These are phyloP conservation scores for Filosporella fistucella DNA, from an alignment of 495 filamentous ascomycete genomes.

Conservation along the genomic window DNA sequence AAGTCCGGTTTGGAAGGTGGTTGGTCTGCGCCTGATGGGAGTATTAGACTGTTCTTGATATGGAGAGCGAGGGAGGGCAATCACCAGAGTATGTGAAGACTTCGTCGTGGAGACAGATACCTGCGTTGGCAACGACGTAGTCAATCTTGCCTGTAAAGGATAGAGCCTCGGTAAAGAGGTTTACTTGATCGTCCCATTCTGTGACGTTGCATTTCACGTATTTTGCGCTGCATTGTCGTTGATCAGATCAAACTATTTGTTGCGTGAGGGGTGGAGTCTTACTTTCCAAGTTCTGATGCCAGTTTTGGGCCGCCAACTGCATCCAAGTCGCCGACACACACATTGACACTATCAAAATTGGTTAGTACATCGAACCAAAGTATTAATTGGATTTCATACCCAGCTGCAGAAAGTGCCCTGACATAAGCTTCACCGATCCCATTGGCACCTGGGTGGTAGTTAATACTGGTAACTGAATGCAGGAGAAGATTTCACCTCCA, in stretches of 20 bases:
- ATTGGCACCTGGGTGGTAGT: conserved; percentile 22
- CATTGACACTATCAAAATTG: conserved; percentile 24
- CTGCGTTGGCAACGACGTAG: conserved; percentile 36
- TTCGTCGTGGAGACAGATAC: conserved; percentile 26
- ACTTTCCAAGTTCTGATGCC: conserved; percentile 12
- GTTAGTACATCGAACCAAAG: neutral
- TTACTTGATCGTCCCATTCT: conserved; percentile 27
- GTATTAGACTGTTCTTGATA: neutral
- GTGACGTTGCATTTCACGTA: conserved; percentile 30
- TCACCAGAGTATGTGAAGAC: conserved; percentile 31
- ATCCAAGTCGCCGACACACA: conserved; percentile 41
- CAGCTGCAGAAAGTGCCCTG: conserved; percentile 30
- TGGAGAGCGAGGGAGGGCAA: neutral
- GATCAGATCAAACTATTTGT: too few species aligned
- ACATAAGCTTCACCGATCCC: conserved; percentile 43
- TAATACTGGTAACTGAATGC: neutral
- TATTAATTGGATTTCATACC: conserved; percentile 12
- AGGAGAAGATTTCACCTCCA: neutral
- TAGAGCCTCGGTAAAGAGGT: conserved; percentile 25
- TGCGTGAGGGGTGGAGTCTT: too few species aligned
- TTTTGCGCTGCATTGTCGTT: neutral
- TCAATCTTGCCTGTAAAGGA: conserved; percentile 20
- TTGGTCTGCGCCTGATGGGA: conserved; percentile 24
- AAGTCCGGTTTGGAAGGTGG: conserved; percentile 33
- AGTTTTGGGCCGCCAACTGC: conserved; percentile 27